phyloP scores from a whole-genome alignment of 1,139 yeast genomes.

The Kurtzmaniella quercitrusa region DNA sequence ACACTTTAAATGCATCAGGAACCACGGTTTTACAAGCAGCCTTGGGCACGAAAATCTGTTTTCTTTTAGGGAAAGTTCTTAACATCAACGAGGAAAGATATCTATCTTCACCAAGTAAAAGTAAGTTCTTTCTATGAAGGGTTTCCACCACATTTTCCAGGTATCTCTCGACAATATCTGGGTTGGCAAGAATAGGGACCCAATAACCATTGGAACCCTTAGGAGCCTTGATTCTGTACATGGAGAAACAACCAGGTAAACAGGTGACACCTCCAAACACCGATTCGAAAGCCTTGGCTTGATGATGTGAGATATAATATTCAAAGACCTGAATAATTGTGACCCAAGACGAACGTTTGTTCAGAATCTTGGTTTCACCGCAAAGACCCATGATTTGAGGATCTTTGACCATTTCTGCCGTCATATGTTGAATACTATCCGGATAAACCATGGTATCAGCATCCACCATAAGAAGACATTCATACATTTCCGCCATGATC shows the following conservation, averaged over 20 bases:
- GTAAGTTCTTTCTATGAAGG: conserved; percentile 82
- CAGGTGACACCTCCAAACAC: conserved; percentile 97
- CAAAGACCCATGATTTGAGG: conserved; percentile 92
- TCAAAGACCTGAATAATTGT: conserved; percentile 95
- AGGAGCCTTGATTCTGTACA: conserved; percentile 92
- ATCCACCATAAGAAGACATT: conserved; percentile 88
- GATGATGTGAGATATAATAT: conserved; percentile 93
- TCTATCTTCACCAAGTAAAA: conserved; percentile 91
- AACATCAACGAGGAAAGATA: conserved; percentile 86
- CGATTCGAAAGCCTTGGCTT: conserved; percentile 93
- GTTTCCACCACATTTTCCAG: conserved; percentile 86
- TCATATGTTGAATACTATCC: conserved; percentile 88
- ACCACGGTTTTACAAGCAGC: conserved; percentile 95
- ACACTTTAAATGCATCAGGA: conserved; percentile 75
- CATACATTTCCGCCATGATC: conserved; percentile 81
- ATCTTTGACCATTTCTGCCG: conserved; percentile 87
- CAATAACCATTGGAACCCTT: conserved; percentile 87
- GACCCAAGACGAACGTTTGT: conserved; percentile 85
- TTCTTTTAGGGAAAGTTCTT: conserved; percentile 88
- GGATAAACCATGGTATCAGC: conserved; percentile 94
- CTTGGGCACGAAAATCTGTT: conserved; percentile 88
- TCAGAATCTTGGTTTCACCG: conserved; percentile 94
- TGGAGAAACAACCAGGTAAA: conserved; percentile 95
- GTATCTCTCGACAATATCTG: conserved; percentile 93
- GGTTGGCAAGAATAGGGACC: conserved; percentile 95